Evolutionary conservation across 805 yeast genomes (phyloP).

Genomic region (Lipomyces starkeyi): DNA sequence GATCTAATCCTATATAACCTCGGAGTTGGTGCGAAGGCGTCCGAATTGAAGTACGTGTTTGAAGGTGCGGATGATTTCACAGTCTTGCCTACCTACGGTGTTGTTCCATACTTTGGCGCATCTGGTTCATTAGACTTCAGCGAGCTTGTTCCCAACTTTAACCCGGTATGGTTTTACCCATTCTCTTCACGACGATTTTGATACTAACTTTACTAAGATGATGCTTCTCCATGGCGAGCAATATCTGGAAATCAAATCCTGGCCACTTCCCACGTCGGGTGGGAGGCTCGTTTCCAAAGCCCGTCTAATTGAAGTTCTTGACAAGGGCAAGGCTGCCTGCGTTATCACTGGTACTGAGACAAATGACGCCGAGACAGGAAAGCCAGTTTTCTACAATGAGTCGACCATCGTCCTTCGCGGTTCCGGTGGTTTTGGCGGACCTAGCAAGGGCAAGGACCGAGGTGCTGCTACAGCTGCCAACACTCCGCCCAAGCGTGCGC

Average conservation of each 20-base stretch:
- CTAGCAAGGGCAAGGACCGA: slow-evolving; percentile 60
- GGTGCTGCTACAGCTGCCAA: slow-evolving; percentile 68
- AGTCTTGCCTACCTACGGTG: slow-evolving; percentile 88
- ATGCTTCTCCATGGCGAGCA: slow-evolving; percentile 94
- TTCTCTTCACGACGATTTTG: not conserved
- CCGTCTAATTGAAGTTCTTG: slow-evolving; percentile 73
- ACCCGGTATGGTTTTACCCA: slow-evolving; percentile 53
- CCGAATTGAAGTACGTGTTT: slow-evolving; percentile 77
- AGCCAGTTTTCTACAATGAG: slow-evolving; percentile 75
- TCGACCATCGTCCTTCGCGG: slow-evolving; percentile 86
- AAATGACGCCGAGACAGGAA: slow-evolving; percentile 69
- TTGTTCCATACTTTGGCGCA: slow-evolving; percentile 78
- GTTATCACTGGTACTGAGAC: slow-evolving; percentile 75
- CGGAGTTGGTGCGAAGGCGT: slow-evolving; percentile 83
- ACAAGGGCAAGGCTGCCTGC: slow-evolving; percentile 85
- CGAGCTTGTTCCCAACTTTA: slow-evolving; percentile 75
- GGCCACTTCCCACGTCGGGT: slow-evolving; percentile 73
- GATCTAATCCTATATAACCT: slow-evolving; percentile 78
- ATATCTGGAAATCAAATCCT: slow-evolving; percentile 74
- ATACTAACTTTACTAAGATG: slow-evolving; percentile 48
- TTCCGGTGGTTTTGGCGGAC: slow-evolving; percentile 57
- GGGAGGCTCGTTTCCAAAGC: slow-evolving; percentile 61
- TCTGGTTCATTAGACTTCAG: slow-evolving; percentile 58
- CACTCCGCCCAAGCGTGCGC: slow-evolving; percentile 63
- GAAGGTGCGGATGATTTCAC: slow-evolving; percentile 81